phyloP scores from a whole-genome alignment of 805 yeast genomes.

The Phaffomyces opuntiae region DNA sequence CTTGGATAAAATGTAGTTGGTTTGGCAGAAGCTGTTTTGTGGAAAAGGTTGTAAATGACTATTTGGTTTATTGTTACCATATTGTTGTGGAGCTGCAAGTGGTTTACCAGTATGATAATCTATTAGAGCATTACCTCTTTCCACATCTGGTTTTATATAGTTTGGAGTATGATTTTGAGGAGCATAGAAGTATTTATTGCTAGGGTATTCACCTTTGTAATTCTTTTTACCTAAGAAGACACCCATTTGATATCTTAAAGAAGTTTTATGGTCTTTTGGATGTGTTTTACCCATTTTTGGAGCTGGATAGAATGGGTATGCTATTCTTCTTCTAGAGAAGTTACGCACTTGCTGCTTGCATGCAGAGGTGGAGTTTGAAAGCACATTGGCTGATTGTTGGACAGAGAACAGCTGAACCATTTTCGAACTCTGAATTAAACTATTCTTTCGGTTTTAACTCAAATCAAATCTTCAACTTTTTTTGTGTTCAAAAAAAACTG shows the following conservation, averaged over 20 bases:
- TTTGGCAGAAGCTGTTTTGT: slow-evolving; percentile 57
- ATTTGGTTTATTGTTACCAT: slow-evolving; percentile 5
- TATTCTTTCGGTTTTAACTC: not conserved
- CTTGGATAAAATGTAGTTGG: slow-evolving; percentile 55
- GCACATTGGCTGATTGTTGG: slow-evolving; percentile 4
- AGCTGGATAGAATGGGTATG: slow-evolving; percentile 47
- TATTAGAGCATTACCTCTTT: slow-evolving; percentile 31
- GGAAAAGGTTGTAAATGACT: slow-evolving; percentile 72
- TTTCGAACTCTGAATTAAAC: not conserved
- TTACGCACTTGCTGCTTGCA: slow-evolving; percentile 32
- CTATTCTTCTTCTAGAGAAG: slow-evolving; percentile 44
- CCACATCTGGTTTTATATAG: slow-evolving; percentile 54
- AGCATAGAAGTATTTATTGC: slow-evolving; percentile 68
- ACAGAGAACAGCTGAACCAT: slow-evolving; percentile 4
- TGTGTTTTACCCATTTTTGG: slow-evolving; percentile 34
- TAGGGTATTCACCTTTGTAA: slow-evolving; percentile 71
- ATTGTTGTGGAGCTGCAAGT: slow-evolving; percentile 11
- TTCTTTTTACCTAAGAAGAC: slow-evolving; percentile 80
- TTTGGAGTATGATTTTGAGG: slow-evolving; percentile 65
- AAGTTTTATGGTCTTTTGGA: slow-evolving; percentile 39
- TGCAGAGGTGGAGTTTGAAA: slow-evolving; percentile 5
- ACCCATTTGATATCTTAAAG: slow-evolving; percentile 56
- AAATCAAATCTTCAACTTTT: not conserved
- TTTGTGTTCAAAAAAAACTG: not conserved
- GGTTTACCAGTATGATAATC: slow-evolving; percentile 28